Base-by-base conservation (phyloP, 2,329 filamentous ascomycete genomes). In the Coccinonectria pachysandricola region DNA sequence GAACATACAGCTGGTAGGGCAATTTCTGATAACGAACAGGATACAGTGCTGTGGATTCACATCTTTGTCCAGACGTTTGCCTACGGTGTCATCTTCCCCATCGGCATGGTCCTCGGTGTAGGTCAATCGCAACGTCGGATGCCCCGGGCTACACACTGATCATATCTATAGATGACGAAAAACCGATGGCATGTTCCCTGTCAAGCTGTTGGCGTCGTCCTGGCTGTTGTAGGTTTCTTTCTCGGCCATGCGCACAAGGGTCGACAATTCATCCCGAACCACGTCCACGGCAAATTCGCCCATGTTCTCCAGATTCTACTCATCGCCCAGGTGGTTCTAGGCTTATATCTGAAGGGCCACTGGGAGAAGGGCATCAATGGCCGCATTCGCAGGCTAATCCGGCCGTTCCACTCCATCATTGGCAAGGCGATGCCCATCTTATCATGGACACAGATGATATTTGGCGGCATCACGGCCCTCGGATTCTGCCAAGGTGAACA, bases 401-500 rank as follows among this genome's bases (percentile, higher is more conserved):
- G 88, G 6, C 60, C 75, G 9, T 68, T 67, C 14, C 91, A 98
- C 53, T 79, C 82, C 12, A 55, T 95, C 30, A 57, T 93, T 19
- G 91, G 91, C 40, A 95, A 94, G 57, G 59, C 74, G 2, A 81
- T 98, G 65, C 91, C 91, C 1, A 59, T 96, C 3, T 66, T 86
- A 2, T 73, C 80, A 14, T 98, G 91, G 91, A 68, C 78, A 5
- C 91, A 98, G 62, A 92, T 98, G 76, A 53, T 98, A 6, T 94
- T 98, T 54, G 91, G 91, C 26, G 91, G 86, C 19, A 95, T 98
- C 47, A 88, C 88, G 0, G 69, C 82, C 4, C 65, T 94, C 30
- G 91, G 91, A 12, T 96, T 94, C 63, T 98, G 91, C 54, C 81
- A 85, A 40, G 85, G 69, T 28, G 87, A 96, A 31, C 88, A 98